A percentile compares a stretch with the other conserved stretches of the same genome.
phyloP scores from a whole-genome alignment of 768 basidiomycete species.

The Candolleomyces eurysporus region DNA sequence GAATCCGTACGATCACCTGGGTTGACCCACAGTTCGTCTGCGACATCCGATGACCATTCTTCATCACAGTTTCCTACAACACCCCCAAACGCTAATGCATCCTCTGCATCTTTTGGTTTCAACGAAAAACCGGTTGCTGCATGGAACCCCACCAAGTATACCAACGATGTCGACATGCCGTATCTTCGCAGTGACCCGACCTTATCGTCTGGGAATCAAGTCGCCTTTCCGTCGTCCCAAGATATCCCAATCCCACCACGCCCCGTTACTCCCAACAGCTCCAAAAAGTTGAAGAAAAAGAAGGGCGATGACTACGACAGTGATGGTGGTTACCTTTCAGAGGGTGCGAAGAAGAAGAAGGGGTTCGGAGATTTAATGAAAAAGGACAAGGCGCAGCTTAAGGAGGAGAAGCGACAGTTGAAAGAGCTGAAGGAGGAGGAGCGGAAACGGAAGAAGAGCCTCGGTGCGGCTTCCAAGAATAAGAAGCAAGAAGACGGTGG shows the following conservation, averaged over 20 bases:
- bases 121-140: slow-evolving; percentile 2
- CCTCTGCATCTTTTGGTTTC: not conserved
- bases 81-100: slow-evolving; percentile 6
- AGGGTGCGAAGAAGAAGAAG: slow-evolving; percentile 29
- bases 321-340: slow-evolving; percentile 51
- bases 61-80: slow-evolving; percentile 15
- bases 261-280: slow-evolving; percentile 23
- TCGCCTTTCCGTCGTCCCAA: slow-evolving; percentile 6
- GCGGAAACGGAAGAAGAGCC: slow-evolving; percentile 10
- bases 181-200: not conserved
- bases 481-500: slow-evolving; percentile 18
- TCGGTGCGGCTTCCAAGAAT: slow-evolving; percentile 10
- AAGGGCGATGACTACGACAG: slow-evolving; percentile 48
- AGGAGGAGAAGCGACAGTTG: slow-evolving; percentile 17
- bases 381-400: slow-evolving; percentile 20
- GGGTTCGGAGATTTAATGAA: slow-evolving; percentile 7
- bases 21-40: slow-evolving; percentile 32
- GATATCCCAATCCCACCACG: slow-evolving; percentile 15
- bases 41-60: slow-evolving; percentile 29
- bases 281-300: slow-evolving; percentile 42
- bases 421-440: slow-evolving; percentile 20
- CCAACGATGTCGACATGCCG: not conserved
- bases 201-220: not conserved
- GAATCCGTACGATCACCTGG: slow-evolving; percentile 26
- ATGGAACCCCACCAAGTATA: not conserved